Base-by-base conservation (phyloP, 208 protist species). In the Crithidia fasciculata region DNA sequence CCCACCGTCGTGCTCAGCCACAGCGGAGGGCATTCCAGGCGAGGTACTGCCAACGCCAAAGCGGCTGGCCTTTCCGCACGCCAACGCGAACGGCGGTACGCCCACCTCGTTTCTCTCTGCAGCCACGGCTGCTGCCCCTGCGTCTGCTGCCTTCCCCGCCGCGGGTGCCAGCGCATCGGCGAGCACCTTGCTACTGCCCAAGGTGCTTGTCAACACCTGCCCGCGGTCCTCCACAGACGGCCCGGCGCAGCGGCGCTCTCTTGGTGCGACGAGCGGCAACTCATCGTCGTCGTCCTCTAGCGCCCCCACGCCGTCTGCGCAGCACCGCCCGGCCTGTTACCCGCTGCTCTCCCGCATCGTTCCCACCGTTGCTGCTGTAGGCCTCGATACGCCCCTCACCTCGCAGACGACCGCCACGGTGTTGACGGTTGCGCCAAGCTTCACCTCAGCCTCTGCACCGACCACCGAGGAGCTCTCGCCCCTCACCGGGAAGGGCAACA, bases 311-410 rank as follows among this genome's bases (percentile, higher is more conserved):
- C 12, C 18, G 6, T 4, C 57, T 16, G 9, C 61, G 62, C 62
- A 68, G 62, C 64, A 59, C 64, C 64, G 64, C 2, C 64, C 52
- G 4, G 5, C 5, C 15, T 69, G 64, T 52, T 59, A 40, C 40
- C 64, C 52, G 13, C 40, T 69, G n/a, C 39, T 69, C 10, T 69
- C 64, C 15, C 64, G 64, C 52, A 66, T 8, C 0, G 37, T 66
- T 8, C n/a, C 15, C 59, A 64, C 8, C 59, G n/a, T 49, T 0
- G 19, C 12, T 0, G n/a, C 49, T 4, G n/a, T 10, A 19, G n/a
- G 19, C 19, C 62, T 36, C 6, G 8, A n/a, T 4, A n/a, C 62
- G 37, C 45, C 60, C 18, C 60, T 52, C 0, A 43, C 47, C 5
- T 28, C 28, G 28, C 28, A 28, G 28, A 28, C 28, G 28, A 28